These are phyloP conservation scores for Pholiota adiposa DNA, from an alignment of 1,284 basidiomycete species.

Conservation along the genomic window DNA sequence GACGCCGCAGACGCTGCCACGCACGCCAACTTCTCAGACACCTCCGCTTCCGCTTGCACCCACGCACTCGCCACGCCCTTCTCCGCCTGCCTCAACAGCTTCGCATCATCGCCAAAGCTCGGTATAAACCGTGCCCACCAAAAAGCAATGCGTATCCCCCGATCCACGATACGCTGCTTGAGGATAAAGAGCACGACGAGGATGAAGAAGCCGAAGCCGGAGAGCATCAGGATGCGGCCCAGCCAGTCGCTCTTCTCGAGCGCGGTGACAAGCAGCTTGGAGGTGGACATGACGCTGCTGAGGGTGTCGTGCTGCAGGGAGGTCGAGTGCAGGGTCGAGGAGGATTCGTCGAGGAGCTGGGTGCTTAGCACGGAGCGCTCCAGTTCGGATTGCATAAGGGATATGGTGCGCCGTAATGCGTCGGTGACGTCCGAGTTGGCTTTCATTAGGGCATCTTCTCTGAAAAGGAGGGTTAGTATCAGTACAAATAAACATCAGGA, in stretches of 20 bases:
- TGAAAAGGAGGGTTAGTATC: conserved; percentile 30
- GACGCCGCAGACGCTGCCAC: conserved; percentile 12
- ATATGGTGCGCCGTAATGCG: conserved; percentile 81
- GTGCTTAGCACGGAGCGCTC: conserved; percentile 85
- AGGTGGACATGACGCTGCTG: conserved; percentile 73
- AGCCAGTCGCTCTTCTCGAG: conserved; percentile 90
- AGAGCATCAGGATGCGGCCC: conserved; percentile 84
- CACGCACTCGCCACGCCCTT: conserved; percentile 19
- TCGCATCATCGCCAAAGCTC: conserved; percentile 38
- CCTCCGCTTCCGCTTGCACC: too few species aligned
- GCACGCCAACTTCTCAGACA: conserved; percentile 12
- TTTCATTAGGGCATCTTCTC: conserved; percentile 87
- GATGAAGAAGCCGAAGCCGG: conserved; percentile 80
- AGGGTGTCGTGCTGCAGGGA: conserved; percentile 83
- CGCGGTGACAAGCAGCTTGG: conserved; percentile 81
- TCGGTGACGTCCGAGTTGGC: conserved; percentile 88
- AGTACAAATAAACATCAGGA: neutral
- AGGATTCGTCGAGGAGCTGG: conserved; percentile 88
- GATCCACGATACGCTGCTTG: conserved; percentile 84
- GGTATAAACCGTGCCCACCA: conserved; percentile 83
- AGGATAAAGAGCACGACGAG: conserved; percentile 86
- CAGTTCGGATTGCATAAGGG: conserved; percentile 88
- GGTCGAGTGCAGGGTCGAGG: conserved; percentile 73
- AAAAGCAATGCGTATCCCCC: conserved; percentile 68
- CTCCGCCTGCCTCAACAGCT: conserved; percentile 28